Evolutionary conservation across 148 eudicot species (phyloP).

Genomic region (Camellia japonica): DNA sequence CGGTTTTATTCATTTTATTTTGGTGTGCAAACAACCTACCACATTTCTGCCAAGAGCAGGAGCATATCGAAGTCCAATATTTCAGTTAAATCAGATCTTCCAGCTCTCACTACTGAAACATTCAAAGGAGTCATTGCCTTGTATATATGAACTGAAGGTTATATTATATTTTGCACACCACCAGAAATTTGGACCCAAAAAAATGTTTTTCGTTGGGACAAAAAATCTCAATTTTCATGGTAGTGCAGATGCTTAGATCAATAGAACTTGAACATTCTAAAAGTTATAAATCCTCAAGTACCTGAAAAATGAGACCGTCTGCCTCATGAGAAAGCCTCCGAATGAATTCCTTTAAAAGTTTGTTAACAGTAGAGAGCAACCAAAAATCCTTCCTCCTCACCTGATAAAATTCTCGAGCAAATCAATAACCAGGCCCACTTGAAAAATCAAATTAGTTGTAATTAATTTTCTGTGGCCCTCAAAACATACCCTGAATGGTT

Average conservation of each 20-base stretch:
- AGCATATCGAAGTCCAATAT: neutral
- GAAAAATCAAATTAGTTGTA: constrained; percentile 5
- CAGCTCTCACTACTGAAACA: neutral
- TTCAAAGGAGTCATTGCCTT: neutral
- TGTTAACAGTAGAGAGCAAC: constrained; percentile 82
- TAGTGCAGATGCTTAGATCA: constrained; percentile 4
- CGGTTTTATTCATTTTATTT: no score
- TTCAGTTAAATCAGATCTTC: neutral
- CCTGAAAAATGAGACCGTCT: constrained; percentile 99
- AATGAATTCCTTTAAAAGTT: constrained; percentile 83
- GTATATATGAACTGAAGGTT: neutral
- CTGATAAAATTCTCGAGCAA: constrained; percentile 35
- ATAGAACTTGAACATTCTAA: neutral
- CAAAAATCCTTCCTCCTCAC: constrained; percentile 97
- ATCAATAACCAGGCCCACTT: constrained; percentile 7
- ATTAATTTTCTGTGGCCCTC: neutral
- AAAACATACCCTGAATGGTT: constrained; percentile 85
- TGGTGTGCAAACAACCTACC: no score
- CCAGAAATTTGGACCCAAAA: neutral
- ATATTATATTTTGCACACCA: neutral
- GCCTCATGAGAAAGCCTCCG: constrained; percentile 87
- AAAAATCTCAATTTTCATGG: neutral
- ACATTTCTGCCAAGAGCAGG: neutral
- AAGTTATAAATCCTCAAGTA: constrained; percentile 17
- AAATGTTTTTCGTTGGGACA: neutral